A percentile compares a stretch with the other conserved stretches of the same genome.
Conservation (phyloP, 148 eudicot genomes). For the Beta vulgaris region DNA sequence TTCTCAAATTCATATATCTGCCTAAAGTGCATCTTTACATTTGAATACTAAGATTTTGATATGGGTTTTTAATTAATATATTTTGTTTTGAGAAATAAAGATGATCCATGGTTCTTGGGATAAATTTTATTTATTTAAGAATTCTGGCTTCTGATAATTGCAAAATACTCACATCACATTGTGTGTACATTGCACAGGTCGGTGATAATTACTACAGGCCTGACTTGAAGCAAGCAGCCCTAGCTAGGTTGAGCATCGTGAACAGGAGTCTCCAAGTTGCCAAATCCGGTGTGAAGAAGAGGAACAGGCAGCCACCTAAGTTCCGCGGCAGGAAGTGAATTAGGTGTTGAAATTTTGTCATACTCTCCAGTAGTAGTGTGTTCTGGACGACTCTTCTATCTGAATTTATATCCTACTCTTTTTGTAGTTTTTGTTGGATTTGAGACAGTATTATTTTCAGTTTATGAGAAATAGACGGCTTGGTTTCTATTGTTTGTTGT, state of each 20-base stretch:
- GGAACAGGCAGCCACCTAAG: constrained; percentile 74
- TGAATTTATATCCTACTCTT: background rate
- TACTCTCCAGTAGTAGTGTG: background rate
- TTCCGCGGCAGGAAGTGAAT: constrained; percentile 50
- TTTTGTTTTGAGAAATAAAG: no score
- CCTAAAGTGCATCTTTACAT: background rate
- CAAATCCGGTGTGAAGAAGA: constrained; percentile 92
- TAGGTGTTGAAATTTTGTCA: constrained; percentile 5
- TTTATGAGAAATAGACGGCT: constrained; percentile 11
- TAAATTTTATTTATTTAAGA: no score
- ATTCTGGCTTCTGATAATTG: no score
- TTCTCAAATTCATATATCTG: background rate
- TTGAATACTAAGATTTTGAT: background rate
- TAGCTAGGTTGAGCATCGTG: constrained; percentile 79
- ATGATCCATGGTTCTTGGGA: no score
- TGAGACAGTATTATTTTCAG: constrained; percentile 11
- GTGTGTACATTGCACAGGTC: constrained; percentile 45
- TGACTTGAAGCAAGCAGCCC: constrained; percentile 87
- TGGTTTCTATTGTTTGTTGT: constrained; percentile 7
- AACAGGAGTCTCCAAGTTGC: constrained; percentile 84
- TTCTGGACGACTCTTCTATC: constrained; percentile 3
- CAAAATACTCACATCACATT: background rate
- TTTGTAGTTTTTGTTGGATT: constrained; percentile 1
- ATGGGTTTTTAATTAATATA: no score
- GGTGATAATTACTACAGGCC: constrained; percentile 80